Evolutionary conservation across 768 basidiomycete genomes (phyloP).

Genomic region (Lenzites betulinus): DNA sequence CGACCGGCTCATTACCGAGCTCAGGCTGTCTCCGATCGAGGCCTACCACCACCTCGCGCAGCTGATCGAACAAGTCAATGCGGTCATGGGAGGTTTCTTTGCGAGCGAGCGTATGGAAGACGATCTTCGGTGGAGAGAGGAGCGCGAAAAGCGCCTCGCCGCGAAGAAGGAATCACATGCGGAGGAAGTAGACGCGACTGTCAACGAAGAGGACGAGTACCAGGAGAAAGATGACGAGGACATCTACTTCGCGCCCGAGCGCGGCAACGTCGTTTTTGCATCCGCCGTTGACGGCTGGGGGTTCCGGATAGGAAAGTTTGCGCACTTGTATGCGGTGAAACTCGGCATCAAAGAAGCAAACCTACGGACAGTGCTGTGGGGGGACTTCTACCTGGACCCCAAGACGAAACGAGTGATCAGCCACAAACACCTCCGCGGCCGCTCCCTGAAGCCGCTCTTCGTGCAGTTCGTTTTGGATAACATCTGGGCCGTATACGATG

Average conservation of each 20-base stretch:
- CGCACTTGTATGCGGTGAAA: slow-evolving; percentile 87
- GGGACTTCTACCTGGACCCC: slow-evolving; percentile 95
- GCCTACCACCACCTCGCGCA: slow-evolving; percentile 94
- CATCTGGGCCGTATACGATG: slow-evolving; percentile 96
- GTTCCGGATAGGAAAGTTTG: slow-evolving; percentile 91
- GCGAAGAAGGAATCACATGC: slow-evolving; percentile 71
- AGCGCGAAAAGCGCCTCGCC: slow-evolving; percentile 79
- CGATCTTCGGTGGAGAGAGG: slow-evolving; percentile 91
- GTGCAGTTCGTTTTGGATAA: slow-evolving; percentile 98
- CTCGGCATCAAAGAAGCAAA: slow-evolving; percentile 89
- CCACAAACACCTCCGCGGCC: slow-evolving; percentile 85
- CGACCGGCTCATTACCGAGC: slow-evolving; percentile 91
- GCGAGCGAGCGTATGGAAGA: slow-evolving; percentile 97
- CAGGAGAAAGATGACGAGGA: slow-evolving; percentile 98
- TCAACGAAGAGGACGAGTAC: slow-evolving; percentile 67
- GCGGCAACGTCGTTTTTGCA: slow-evolving; percentile 95
- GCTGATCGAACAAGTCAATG: slow-evolving; percentile 96
- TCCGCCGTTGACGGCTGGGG: slow-evolving; percentile 98
- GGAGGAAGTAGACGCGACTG: slow-evolving; percentile 50
- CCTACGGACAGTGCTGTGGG: slow-evolving; percentile 88
- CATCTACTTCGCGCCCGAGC: slow-evolving; percentile 94
- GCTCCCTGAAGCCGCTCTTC: slow-evolving; percentile 89
- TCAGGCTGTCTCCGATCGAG: slow-evolving; percentile 87
- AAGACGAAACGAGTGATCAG: slow-evolving; percentile 93
- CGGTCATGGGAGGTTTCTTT: slow-evolving; percentile 96